These are phyloP conservation scores for grape (Vitis vinifera) DNA, from an alignment of 164 flowering plant genomes.

Conservation along the genomic window DNA sequence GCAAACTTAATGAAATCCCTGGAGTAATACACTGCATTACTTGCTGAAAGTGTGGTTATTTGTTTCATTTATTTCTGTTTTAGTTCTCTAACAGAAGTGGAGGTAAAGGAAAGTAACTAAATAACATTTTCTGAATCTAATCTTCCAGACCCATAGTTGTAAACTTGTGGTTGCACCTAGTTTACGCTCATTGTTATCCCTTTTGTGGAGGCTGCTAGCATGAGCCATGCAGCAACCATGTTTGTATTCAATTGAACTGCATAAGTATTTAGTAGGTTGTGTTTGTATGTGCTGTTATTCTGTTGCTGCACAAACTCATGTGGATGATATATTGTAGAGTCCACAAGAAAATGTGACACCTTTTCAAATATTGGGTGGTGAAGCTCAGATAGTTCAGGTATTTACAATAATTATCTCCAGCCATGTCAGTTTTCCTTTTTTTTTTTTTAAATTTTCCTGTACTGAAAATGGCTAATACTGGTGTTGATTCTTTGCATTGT, in stretches of 20 bases:
- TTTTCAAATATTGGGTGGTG: slow-evolving; percentile 88
- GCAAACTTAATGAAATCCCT: no score
- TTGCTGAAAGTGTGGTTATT: no score
- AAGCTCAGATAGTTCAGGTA: slow-evolving; percentile 93
- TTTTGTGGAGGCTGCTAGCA: neutral
- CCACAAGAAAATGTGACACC: slow-evolving; percentile 71
- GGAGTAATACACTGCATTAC: no score
- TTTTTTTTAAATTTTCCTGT: neutral
- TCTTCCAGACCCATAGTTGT: neutral
- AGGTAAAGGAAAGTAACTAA: no score
- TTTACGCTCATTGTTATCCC: neutral
- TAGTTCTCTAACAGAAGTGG: no score
- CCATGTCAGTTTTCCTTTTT: neutral
- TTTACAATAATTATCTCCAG: neutral
- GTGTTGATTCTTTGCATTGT: slow-evolving; percentile 11
- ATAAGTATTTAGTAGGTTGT: neutral
- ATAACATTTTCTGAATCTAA: neutral
- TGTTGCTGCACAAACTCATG: slow-evolving; percentile 4
- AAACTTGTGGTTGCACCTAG: neutral
- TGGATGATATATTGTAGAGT: slow-evolving; percentile 43
- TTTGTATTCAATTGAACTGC: neutral
- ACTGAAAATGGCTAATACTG: neutral
- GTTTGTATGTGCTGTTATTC: neutral
- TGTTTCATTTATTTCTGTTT: no score
- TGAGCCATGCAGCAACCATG: neutral